Percentiles rank a stretch among this genome's conserved stretches.
Evolutionary conservation across 106 monocot genomes (phyloP).

Genomic region (Triglochin maritima): DNA sequence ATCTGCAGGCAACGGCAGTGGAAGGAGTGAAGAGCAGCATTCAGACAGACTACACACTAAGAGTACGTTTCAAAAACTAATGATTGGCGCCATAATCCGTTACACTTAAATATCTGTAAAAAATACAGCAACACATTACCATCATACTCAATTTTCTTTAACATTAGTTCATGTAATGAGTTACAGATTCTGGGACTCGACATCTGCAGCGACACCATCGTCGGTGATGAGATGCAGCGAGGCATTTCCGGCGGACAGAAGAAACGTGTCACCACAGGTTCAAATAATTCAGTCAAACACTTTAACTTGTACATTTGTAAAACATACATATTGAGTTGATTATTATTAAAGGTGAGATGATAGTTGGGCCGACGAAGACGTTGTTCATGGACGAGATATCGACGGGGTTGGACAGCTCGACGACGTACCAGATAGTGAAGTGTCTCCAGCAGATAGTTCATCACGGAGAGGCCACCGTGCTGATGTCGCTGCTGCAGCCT

Average conservation of each 20-base stretch:
- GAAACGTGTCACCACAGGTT: conserved; percentile 49
- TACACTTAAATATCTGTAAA: neutral
- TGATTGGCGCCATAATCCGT: neutral
- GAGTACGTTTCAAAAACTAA: conserved; percentile 15
- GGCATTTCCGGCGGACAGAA: conserved; percentile 57
- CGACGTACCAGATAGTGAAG: conserved; percentile 35
- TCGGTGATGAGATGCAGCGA: conserved; percentile 46
- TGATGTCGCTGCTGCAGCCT: conserved; percentile 18
- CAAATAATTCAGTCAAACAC: neutral
- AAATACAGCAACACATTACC: neutral
- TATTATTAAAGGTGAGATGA: conserved; percentile 31
- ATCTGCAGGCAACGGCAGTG: conserved; percentile 28
- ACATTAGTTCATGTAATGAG: neutral
- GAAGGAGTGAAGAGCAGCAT: conserved; percentile 33
- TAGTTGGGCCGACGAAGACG: conserved; percentile 22
- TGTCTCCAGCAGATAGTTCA: conserved; percentile 9
- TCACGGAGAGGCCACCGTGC: conserved; percentile 9
- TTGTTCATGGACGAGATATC: conserved; percentile 44
- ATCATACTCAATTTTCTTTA: neutral
- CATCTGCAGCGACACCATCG: conserved; percentile 42
- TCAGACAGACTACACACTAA: conserved; percentile 45
- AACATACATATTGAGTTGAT: neutral
- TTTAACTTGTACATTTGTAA: neutral
- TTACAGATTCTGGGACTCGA: conserved; percentile 47
- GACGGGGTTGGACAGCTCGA: conserved; percentile 40